Conservation (phyloP, 2,329 filamentous ascomycete species). For the Pyrenophora teres region DNA sequence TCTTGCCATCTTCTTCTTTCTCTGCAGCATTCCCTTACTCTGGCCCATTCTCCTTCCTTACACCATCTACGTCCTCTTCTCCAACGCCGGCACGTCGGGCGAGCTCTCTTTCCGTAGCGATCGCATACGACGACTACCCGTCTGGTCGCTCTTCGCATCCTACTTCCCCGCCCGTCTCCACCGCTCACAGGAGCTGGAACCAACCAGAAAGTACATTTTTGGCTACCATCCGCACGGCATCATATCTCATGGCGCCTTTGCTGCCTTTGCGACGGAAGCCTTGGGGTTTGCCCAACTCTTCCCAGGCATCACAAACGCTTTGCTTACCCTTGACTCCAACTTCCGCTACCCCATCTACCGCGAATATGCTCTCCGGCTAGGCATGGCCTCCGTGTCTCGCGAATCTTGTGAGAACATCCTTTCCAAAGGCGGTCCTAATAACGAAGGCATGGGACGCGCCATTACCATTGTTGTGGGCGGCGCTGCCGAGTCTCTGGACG, state of each 20-base stretch:
- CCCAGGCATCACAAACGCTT: constrained; percentile 90
- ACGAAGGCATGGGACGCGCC: constrained; percentile 87
- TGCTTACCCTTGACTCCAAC: constrained; percentile 93
- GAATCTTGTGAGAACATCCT: constrained; percentile 91
- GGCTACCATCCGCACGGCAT: constrained; percentile 98
- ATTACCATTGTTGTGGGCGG: constrained; percentile 96
- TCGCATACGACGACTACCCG: constrained; percentile 70
- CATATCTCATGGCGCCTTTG: constrained; percentile 94
- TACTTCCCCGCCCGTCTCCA: constrained; percentile 92
- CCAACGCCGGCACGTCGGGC: constrained; percentile 76
- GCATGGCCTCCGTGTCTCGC: constrained; percentile 84
- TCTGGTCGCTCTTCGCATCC: constrained; percentile 88
- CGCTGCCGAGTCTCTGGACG: constrained; percentile 88
- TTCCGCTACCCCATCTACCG: constrained; percentile 93
- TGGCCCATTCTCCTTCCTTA: constrained; percentile 84
- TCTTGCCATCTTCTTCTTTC: constrained; percentile 83
- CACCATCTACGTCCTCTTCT: constrained; percentile 80
- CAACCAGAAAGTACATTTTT: constrained; percentile 91
- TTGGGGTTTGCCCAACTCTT: constrained; percentile 86
- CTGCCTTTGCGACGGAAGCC: constrained; percentile 86
- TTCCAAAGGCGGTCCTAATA: constrained; percentile 74
- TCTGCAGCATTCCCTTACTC: constrained; percentile 86
- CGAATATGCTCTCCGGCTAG: constrained; percentile 90
- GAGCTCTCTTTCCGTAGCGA: constrained; percentile 74
- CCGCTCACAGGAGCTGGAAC: constrained; percentile 77